phyloP scores from a whole-genome alignment of 768 basidiomycete genomes.

The Xerocomellus intermedius region DNA sequence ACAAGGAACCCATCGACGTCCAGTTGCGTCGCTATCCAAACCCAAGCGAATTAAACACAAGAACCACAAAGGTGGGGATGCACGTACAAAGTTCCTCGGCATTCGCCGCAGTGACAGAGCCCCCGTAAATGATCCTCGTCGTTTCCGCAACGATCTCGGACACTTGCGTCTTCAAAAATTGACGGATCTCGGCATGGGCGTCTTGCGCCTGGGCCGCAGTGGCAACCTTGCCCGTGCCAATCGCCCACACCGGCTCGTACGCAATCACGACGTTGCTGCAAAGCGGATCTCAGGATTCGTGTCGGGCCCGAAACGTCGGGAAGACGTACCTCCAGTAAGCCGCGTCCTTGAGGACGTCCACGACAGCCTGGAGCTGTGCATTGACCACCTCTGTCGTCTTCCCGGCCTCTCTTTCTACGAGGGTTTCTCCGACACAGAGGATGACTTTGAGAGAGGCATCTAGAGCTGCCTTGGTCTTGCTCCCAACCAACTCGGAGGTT shows the following conservation, averaged over 20 bases:
- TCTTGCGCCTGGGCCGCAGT: constrained; percentile 92
- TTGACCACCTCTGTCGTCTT: constrained; percentile 80
- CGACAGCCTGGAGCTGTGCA: constrained; percentile 75
- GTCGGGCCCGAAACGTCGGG: background rate
- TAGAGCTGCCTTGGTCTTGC: constrained; percentile 84
- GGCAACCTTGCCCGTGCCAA: constrained; percentile 96
- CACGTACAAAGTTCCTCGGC: constrained; percentile 80
- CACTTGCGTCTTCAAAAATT: constrained; percentile 64
- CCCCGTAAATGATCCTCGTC: constrained; percentile 93
- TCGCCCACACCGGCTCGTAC: constrained; percentile 98
- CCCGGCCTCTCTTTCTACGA: constrained; percentile 78
- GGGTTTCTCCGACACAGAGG: constrained; percentile 94
- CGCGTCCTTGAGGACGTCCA: constrained; percentile 51
- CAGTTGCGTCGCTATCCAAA: constrained; percentile 55
- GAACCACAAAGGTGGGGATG: background rate
- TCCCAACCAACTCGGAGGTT: constrained; percentile 75
- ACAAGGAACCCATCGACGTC: constrained; percentile 99
- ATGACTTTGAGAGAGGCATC: constrained; percentile 79
- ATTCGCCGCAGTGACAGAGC: constrained; percentile 89
- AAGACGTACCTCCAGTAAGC: constrained; percentile 74
- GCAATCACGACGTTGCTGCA: constrained; percentile 87
- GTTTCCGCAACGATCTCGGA: constrained; percentile 65
- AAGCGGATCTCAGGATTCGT: background rate
- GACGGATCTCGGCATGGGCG: constrained; percentile 79
- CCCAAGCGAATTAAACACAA: background rate